Base-by-base conservation (phyloP, 106 monocot genomes). In the Platanthera zijinensis region DNA sequence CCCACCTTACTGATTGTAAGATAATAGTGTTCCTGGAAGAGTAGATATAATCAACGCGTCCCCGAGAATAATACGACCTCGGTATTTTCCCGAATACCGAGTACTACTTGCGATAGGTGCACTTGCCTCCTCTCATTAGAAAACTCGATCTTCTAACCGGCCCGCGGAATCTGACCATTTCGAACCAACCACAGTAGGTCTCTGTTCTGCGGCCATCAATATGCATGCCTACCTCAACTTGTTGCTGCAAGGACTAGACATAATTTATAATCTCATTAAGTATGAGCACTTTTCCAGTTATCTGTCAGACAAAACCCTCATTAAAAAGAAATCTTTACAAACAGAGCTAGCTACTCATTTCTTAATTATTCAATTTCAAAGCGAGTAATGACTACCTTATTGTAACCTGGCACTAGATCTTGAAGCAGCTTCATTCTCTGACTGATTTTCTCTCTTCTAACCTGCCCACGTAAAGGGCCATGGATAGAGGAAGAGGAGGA, bases 371-470 rank as follows among this genome's bases (percentile, higher is more conserved):
- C 49, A 50, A 72, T 50, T 72, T 13, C 11, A 72, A 21, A 48
- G 2, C 8, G 10, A 9, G 5, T 48, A 50, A 63, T 47, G 32
- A 7, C 50, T 71, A 87, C 92, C 81, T 90, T n/a, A n/a, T n/a
- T n/a, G n/a, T n/a, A n/a, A n/a, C n/a, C n/a, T n/a, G n/a, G n/a
- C n/a, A n/a, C n/a, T n/a, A n/a, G n/a, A n/a, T n/a, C n/a, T n/a
- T n/a, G n/a, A n/a, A n/a, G n/a, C n/a, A n/a, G n/a, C n/a, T 93
- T 93, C 92, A 93, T 93, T 71, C 89, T 68, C 69, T 93, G 90
- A 69, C 87, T 93, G 14, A 92, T 93, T 74, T 86, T 93, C 72
- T 93, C 90, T 74, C 92, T 87, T 66, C 92, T 82, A 47, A 93
- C 82, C 92, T 93, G 82, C 32, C 73, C 53, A 12, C 18, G 21